A percentile compares a stretch with the other conserved stretches of the same genome.
phyloP scores from a whole-genome alignment of 768 basidiomycete genomes.

The Hebeloma cylindrosporum region DNA sequence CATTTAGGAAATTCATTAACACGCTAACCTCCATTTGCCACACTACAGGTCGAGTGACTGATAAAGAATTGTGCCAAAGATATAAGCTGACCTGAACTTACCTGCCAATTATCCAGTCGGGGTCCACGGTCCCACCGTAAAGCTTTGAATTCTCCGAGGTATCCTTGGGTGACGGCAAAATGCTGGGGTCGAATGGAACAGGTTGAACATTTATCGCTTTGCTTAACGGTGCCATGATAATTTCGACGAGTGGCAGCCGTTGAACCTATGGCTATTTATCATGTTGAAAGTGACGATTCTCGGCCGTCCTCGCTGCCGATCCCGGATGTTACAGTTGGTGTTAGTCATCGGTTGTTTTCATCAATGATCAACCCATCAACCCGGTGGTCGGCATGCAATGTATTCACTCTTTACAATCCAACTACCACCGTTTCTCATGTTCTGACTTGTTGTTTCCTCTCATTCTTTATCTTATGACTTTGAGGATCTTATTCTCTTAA shows the following conservation, averaged over 20 bases:
- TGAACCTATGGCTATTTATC: too few relatives aligned
- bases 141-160: slow-evolving; percentile 8
- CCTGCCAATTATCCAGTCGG: slow-evolving; percentile 47
- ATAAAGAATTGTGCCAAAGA: not conserved
- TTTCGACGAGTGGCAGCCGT: too few relatives aligned
- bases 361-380: too few relatives aligned
- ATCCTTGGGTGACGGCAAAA: slow-evolving; percentile 7
- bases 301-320: too few relatives aligned
- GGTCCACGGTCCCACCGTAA: slow-evolving; percentile 42
- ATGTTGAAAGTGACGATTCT: too few relatives aligned
- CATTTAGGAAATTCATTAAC: not conserved
- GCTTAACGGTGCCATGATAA: slow-evolving; percentile 45
- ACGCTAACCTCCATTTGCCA: slow-evolving; percentile 64
- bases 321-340: too few relatives aligned
- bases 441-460: slow-evolving; percentile 3
- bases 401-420: too few relatives aligned
- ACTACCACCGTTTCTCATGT: slow-evolving; percentile 2
- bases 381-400: too few relatives aligned
- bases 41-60: slow-evolving; percentile 28
- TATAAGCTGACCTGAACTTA: slow-evolving; percentile 26
- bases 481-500: not conserved
- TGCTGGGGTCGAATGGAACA: slow-evolving; percentile 1
- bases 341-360: too few relatives aligned
- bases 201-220: slow-evolving; percentile 32
- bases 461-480: slow-evolving; percentile 13